These are phyloP conservation scores for Hymenoscyphus linearis DNA, from an alignment of 2,329 filamentous ascomycete genomes.

Conservation along the genomic window DNA sequence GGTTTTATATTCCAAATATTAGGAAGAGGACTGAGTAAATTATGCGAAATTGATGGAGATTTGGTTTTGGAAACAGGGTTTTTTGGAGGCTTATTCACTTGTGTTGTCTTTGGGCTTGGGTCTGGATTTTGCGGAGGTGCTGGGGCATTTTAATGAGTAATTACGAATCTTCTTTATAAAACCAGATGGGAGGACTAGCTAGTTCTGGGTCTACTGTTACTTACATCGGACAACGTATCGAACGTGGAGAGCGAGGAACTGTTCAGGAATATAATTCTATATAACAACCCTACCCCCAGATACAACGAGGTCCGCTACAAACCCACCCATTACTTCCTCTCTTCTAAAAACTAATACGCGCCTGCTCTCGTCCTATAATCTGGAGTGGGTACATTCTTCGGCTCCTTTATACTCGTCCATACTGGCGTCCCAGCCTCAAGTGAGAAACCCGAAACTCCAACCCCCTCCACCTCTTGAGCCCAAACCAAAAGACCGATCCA, in stretches of 20 bases:
- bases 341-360: conserved; percentile 21
- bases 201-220: too few relatives aligned
- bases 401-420: conserved; percentile 23
- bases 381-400: conserved; percentile 22
- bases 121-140: conserved; percentile 16
- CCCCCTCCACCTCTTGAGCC: conserved; percentile 40
- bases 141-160: conserved; percentile 22
- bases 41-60: not conserved
- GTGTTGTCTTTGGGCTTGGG: not conserved
- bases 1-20: conserved; percentile 52
- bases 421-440: conserved; percentile 22
- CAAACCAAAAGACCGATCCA: conserved; percentile 64
- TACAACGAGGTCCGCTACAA: too few relatives aligned
- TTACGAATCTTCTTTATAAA: not conserved
- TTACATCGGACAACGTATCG: too few relatives aligned
- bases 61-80: not conserved
- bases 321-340: not conserved
- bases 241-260: too few relatives aligned
- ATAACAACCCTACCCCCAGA: too few relatives aligned
- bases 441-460: conserved; percentile 25
- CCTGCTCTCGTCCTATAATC: conserved; percentile 25
- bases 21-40: conserved; percentile 55
- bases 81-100: too few relatives aligned
- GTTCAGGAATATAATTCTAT: too few relatives aligned
- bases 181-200: too few relatives aligned